Base-by-base conservation (phyloP, 2,329 filamentous ascomycete genomes). In the Fusarium bulbicola region DNA sequence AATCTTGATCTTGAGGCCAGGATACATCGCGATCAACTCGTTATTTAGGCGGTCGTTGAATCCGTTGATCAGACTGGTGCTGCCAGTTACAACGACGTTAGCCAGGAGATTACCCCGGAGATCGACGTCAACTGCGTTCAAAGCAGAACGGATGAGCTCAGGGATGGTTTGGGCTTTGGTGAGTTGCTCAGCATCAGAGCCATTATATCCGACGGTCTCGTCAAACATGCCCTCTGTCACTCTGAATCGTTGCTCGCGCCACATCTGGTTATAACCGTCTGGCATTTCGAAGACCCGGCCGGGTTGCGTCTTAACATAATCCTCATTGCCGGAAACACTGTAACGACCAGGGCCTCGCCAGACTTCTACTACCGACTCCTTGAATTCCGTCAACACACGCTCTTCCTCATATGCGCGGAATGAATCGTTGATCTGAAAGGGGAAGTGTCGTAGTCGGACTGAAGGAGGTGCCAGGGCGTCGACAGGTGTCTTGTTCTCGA, bases 221-320 rank as follows among this genome's bases (percentile, higher is more conserved):
- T 98, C 95, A 87, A 96, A 99, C 81, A 99, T 89, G 46, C 93
- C 93, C 84, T 99, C 96, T 4, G 92, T 92, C 16, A 94, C 92
- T 75, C 91, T 90, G 87, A 92, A 98, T 57, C 96, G 92, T 81
- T 98, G 95, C 63, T 92, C 89, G 70, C 93, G 92, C 86, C 97
- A 99, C 83, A 97, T 92, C 81, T 97, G 93, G 85, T 98, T 99
- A 85, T 92, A 95, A 57, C 96, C 96, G 80, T 98, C 94, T 15
- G 96, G 96, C 89, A 99, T 96, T 85, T 99, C 96, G 79, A 98
- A 99, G 16, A 96, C 93, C 59, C 94, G 92, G 45, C 94, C 93
- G 2, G 94, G 93, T 73, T 91, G 90, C 49, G 84, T 87, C 80
- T 89, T 92, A 65, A 92, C 91, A 53, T 90, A 86, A 46, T 98